Evolutionary conservation across 2,329 filamentous ascomycete species (phyloP), one percentile per base, ranked within the genome.

Genomic region (Microascus cirrosus): DNA sequence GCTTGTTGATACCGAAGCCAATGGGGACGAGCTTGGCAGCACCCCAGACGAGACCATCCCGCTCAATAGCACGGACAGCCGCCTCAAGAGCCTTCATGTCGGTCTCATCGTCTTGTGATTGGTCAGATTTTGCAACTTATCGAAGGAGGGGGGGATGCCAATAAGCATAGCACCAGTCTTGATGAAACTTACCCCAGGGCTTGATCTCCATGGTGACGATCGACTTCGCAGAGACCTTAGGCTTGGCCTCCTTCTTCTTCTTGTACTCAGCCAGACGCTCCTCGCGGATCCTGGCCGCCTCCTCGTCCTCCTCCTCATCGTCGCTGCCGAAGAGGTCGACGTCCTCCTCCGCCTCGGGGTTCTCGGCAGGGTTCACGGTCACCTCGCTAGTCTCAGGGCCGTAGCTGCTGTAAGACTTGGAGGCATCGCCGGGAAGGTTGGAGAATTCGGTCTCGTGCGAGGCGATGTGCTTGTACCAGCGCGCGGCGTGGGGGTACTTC

Each of bases 381-480:
- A 91, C 80, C 74, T 89, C 87, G 62, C 79, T 74, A 62, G 78
- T 80, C 68, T 95, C 92, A 63, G 94, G 94, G 69, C 94, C 94
- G 79, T 97, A 97, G 72, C 86, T 83, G 68, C 89, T 92, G 81
- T 87, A 89, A 65, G 87, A 81, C 81, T 94, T 91, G 74, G 88
- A 87, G 67, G 92, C 84, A 78, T 97, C 93, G 74, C 94, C 94
- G 60, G 90, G 83, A 56, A 99, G 89, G 64, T 85, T 88, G 69
- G 87, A 81, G 80, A 97, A 97, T 76, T 97, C 93, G 66, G 87
- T 82, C 82, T 95, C 86, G 80, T 89, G 96, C 67, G 89, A 88
- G 74, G 89, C 84, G 72, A 96, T 90, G 85, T 99, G 93, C 85
- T 95, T 96, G 86, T 96, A 96, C 94, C 94, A 99, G 76, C 94